phyloP scores from a whole-genome alignment of 2,329 filamentous ascomycete genomes.

The Penicillium olsonii region DNA sequence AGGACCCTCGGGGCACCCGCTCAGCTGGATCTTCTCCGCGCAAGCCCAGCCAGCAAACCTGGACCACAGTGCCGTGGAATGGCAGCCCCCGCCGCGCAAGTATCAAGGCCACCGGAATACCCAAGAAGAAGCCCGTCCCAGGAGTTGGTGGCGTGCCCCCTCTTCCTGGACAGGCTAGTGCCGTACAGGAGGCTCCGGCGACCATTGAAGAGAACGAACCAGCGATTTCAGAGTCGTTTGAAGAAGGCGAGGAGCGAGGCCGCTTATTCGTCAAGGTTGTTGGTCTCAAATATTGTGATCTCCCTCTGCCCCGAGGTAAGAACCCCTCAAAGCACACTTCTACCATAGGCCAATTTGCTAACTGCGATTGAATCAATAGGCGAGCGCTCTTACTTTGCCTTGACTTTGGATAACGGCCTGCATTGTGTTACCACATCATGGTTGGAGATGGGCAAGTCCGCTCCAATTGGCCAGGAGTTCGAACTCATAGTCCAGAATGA shows the following conservation, averaged over 20 bases:
- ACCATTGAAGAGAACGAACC: conserved; percentile 70
- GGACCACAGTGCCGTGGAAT: conserved; percentile 98
- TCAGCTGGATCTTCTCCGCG: conserved; percentile 73
- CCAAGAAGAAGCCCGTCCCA: conserved; percentile 60
- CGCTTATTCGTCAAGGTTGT: conserved; percentile 98
- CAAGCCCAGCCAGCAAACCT: conserved; percentile 80
- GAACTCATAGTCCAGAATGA: conserved; percentile 96
- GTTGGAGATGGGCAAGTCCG: conserved; percentile 87
- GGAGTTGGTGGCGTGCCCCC: conserved; percentile 77
- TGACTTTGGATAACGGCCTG: conserved; percentile 96
- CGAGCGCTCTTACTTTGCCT: conserved; percentile 89
- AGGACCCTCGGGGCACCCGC: conserved; percentile 50
- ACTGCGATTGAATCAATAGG: conserved; percentile 52
- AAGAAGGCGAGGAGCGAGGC: conserved; percentile 83
- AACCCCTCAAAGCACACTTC: background rate
- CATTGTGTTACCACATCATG: conserved; percentile 97
- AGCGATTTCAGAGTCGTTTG: conserved; percentile 59
- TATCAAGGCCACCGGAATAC: conserved; percentile 59
- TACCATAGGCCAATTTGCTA: conserved; percentile 16
- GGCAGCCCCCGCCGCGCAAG: conserved; percentile 70
- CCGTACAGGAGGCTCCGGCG: conserved; percentile 63
- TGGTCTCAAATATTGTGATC: conserved; percentile 90
- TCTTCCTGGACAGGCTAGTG: conserved; percentile 84
- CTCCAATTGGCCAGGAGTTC: conserved; percentile 96
- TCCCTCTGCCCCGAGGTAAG: conserved; percentile 83